These are phyloP conservation scores for Huiozyma naganishii DNA, from an alignment of 805 yeast species.

Conservation along the genomic window DNA sequence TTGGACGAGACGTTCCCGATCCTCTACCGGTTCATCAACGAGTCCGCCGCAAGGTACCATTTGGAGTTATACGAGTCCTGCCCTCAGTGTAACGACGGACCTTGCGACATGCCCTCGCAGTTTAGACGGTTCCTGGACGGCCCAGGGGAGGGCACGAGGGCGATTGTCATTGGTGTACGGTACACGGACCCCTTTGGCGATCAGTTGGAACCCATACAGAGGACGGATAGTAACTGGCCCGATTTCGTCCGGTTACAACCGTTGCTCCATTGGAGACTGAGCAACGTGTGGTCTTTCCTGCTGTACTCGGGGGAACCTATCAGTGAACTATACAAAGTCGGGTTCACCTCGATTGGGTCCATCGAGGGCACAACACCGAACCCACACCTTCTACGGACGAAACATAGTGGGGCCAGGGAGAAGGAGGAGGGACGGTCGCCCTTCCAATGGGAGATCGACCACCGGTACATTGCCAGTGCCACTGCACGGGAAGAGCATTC, in stretches of 20 bases:
- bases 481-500: constrained; percentile 6
- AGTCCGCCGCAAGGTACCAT: constrained; percentile 43
- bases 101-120: constrained; percentile 47
- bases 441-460: constrained; percentile 18
- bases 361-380: constrained; percentile 58
- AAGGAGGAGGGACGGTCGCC: not conserved
- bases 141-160: constrained; percentile 43
- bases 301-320: constrained; percentile 48
- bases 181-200: constrained; percentile 79
- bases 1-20: constrained; percentile 64
- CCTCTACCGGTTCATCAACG: constrained; percentile 52
- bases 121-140: constrained; percentile 46
- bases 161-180: constrained; percentile 81
- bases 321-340: constrained; percentile 67
- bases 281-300: constrained; percentile 78
- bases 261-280: constrained; percentile 75
- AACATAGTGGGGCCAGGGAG: not conserved
- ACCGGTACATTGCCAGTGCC: constrained; percentile 9
- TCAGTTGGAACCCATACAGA: constrained; percentile 46
- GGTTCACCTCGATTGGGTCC: constrained; percentile 89
- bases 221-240: constrained; percentile 91
- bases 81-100: constrained; percentile 3
- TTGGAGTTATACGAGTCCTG: constrained; percentile 34
- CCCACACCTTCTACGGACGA: constrained; percentile 36
- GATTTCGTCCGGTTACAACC: constrained; percentile 77